phyloP scores from a whole-genome alignment of 768 basidiomycete genomes.

The Mycena galopus region DNA sequence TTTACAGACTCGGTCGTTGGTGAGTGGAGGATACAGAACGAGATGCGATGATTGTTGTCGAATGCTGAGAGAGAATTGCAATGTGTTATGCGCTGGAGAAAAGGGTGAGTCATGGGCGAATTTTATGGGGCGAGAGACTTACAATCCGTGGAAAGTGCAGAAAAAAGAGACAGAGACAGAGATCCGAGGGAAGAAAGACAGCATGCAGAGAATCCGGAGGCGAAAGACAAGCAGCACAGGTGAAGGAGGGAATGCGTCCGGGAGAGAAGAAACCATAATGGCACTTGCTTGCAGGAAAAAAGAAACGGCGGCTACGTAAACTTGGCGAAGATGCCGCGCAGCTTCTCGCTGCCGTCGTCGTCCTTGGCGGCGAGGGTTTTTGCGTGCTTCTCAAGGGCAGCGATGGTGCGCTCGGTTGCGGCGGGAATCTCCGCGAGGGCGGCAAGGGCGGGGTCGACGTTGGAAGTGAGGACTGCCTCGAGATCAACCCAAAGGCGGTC shows the following conservation, averaged over 20 bases:
- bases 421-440: conserved; percentile 60
- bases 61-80: neutral
- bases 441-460: conserved; percentile 60
- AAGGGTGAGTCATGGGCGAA: neutral
- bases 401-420: conserved; percentile 65
- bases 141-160: neutral
- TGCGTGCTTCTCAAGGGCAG: conserved; percentile 65
- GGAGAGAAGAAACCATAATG: neutral
- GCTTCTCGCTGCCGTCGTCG: conserved; percentile 38
- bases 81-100: neutral
- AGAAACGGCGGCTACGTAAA: conserved; percentile 4
- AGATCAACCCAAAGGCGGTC: conserved; percentile 66
- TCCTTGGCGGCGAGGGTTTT: conserved; percentile 56
- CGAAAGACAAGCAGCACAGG: too few relatives aligned
- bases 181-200: neutral
- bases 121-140: neutral
- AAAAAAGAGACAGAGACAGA: too few relatives aligned
- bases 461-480: conserved; percentile 51
- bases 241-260: neutral
- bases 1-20: neutral
- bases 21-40: neutral
- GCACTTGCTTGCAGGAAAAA: too few relatives aligned
- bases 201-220: neutral
- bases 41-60: neutral
- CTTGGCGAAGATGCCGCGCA: conserved; percentile 35